Percentiles rank a stretch among this genome's conserved stretches.
Conservation (phyloP, 345 rosid genomes). For the Salix caprea region DNA sequence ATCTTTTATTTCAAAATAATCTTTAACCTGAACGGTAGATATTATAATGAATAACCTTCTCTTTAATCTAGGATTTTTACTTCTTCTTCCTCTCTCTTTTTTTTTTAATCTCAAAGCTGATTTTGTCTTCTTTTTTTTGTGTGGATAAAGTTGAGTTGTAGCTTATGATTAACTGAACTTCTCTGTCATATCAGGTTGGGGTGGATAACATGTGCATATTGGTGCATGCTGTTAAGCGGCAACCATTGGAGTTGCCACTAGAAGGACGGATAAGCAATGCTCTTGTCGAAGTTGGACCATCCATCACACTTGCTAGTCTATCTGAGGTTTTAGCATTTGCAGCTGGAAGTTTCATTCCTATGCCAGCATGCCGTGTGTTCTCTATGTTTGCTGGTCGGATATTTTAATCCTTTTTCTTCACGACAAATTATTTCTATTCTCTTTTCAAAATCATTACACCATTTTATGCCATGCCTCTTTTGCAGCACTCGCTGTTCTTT, state of each 20-base stretch:
- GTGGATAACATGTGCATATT: slow-evolving; percentile 98
- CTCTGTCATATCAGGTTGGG: slow-evolving; percentile 59
- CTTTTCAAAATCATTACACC: neutral
- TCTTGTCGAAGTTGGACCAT: slow-evolving; percentile 97
- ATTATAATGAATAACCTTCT: neutral
- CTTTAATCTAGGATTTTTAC: neutral
- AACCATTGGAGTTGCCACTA: slow-evolving; percentile 67
- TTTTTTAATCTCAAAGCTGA: neutral
- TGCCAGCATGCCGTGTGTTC: slow-evolving; percentile 98
- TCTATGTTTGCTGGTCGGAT: slow-evolving; percentile 95
- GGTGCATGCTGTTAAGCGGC: slow-evolving; percentile 94
- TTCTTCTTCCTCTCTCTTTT: neutral
- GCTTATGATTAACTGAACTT: slow-evolving; percentile 11
- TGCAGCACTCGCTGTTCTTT: slow-evolving; percentile 90
- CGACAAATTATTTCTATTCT: neutral
- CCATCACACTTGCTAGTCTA: slow-evolving; percentile 94
- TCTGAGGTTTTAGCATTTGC: slow-evolving; percentile 95
- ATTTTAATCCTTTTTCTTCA: slow-evolving; percentile 4
- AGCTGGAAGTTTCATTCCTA: slow-evolving; percentile 86
- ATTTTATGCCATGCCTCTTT: slow-evolving; percentile 13
- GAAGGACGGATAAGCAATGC: slow-evolving; percentile 89
- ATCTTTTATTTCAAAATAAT: neutral
- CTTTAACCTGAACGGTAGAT: neutral
- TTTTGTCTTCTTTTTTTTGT: neutral
- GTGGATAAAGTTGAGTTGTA: slow-evolving; percentile 1